These are phyloP conservation scores for Penicillium ucsense DNA, from an alignment of 495 filamentous ascomycete species.

Conservation along the genomic window DNA sequence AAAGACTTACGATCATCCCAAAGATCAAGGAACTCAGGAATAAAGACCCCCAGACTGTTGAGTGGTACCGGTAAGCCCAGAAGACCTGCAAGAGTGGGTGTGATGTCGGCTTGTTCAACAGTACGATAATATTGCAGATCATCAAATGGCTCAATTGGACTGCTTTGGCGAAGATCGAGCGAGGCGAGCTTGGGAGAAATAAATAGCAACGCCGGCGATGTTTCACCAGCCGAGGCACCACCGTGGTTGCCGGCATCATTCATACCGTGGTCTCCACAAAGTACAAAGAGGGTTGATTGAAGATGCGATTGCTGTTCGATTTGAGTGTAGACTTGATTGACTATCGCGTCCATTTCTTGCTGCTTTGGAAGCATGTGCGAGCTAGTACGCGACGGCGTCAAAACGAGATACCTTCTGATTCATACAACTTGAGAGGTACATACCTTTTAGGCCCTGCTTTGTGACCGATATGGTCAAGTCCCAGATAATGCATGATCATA, in stretches of 20 bases:
- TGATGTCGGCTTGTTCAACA: conserved; percentile 88
- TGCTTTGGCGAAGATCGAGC: conserved; percentile 34
- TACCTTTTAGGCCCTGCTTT: conserved; percentile 87
- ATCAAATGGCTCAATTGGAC: conserved; percentile 26
- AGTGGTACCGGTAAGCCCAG: conserved; percentile 83
- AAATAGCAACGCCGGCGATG: conserved; percentile 84
- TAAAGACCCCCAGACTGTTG: conserved; percentile 87
- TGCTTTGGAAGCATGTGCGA: conserved; percentile 91
- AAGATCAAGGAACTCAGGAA: conserved; percentile 64
- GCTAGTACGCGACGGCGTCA: conserved; percentile 26
- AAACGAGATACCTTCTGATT: too few species aligned
- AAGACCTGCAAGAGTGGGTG: conserved; percentile 77
- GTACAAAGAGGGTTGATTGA: conserved; percentile 66
- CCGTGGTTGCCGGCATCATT: conserved; percentile 98
- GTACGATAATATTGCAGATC: conserved; percentile 72
- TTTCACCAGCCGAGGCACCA: conserved; percentile 85
- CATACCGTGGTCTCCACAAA: conserved; percentile 97
- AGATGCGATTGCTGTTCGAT: conserved; percentile 62
- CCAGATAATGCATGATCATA: conserved; percentile 90
- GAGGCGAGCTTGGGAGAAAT: conserved; percentile 73
- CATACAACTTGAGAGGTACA: too few species aligned
- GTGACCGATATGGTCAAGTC: conserved; percentile 95
- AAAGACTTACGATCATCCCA: conserved; percentile 49
- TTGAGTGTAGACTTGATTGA: conserved; percentile 63
- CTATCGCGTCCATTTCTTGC: conserved; percentile 82